phyloP scores from a whole-genome alignment of 2,329 filamentous ascomycete genomes.

The Teratosphaeria zuluensis region DNA sequence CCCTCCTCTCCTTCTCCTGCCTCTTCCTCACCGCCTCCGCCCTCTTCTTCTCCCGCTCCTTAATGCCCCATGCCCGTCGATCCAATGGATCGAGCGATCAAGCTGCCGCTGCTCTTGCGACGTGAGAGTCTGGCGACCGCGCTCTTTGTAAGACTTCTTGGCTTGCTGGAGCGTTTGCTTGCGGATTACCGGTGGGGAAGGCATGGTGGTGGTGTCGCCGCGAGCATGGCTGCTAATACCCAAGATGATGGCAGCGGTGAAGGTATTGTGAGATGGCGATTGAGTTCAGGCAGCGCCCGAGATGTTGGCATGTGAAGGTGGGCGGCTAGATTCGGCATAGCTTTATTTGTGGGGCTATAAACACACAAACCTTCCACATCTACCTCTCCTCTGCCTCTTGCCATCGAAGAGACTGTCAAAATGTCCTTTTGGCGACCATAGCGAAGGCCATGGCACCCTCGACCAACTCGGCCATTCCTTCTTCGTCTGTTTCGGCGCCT shows the following conservation, averaged over 20 bases:
- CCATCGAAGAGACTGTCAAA: too few species aligned
- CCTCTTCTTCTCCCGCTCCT: constrained; percentile 24
- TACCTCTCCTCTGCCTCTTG: too few species aligned
- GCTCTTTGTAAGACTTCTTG: constrained; percentile 27
- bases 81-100: constrained; percentile 26
- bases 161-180: constrained; percentile 26
- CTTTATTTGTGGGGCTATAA: background rate
- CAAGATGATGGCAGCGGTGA: background rate
- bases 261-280: background rate
- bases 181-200: background rate
- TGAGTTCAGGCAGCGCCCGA: background rate
- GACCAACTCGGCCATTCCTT: too few species aligned
- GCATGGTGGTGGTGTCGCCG: background rate
- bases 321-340: background rate
- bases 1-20: constrained; percentile 15
- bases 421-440: too few species aligned
- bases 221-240: background rate
- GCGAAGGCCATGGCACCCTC: too few species aligned
- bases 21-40: constrained; percentile 22
- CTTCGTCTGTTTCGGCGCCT: too few species aligned
- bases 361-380: background rate
- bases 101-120: constrained; percentile 24
- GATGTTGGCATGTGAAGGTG: background rate
- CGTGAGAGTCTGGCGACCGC: constrained; percentile 21
- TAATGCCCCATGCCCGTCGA: constrained; percentile 22